phyloP scores from a whole-genome alignment of 108 stramenopile genomes.

The Aurantiochytrium sp. region DNA sequence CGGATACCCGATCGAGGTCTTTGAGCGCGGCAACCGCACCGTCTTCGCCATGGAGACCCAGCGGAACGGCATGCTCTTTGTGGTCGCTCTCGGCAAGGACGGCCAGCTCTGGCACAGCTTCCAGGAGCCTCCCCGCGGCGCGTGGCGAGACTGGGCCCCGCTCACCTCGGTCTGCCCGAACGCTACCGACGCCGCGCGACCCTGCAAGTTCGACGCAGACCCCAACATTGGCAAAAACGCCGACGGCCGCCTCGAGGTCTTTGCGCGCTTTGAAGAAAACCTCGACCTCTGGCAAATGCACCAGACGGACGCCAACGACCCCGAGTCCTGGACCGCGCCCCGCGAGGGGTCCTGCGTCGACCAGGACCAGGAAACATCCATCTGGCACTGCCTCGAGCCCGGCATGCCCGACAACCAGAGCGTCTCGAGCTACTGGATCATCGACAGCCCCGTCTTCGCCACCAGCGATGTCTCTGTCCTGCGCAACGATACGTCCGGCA shows the following conservation, averaged over 20 bases:
- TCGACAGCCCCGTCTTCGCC: constrained; percentile 14
- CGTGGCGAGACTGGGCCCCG: neutral
- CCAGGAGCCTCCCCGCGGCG: neutral
- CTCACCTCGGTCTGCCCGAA: neutral
- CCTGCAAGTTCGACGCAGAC: neutral
- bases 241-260: constrained; percentile 8
- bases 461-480: constrained; percentile 23
- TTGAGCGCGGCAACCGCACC: neutral
- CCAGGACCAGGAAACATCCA: neutral
- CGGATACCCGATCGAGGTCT: constrained; percentile 1
- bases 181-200: neutral
- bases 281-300: constrained; percentile 22
- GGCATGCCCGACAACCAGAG: neutral
- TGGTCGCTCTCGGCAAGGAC: constrained; percentile 27
- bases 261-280: constrained; percentile 3
- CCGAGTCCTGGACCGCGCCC: neutral
- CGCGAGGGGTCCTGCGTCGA: constrained; percentile 18
- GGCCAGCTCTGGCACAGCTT: constrained; percentile 19
- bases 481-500: neutral
- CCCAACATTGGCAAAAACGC: neutral
- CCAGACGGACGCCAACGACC: neutral
- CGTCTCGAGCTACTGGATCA: neutral
- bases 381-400: neutral
- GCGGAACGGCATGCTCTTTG: neutral
- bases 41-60: neutral